Base-by-base conservation (phyloP, 2,329 filamentous ascomycete species). In the Gyromitra esculenta region DNA sequence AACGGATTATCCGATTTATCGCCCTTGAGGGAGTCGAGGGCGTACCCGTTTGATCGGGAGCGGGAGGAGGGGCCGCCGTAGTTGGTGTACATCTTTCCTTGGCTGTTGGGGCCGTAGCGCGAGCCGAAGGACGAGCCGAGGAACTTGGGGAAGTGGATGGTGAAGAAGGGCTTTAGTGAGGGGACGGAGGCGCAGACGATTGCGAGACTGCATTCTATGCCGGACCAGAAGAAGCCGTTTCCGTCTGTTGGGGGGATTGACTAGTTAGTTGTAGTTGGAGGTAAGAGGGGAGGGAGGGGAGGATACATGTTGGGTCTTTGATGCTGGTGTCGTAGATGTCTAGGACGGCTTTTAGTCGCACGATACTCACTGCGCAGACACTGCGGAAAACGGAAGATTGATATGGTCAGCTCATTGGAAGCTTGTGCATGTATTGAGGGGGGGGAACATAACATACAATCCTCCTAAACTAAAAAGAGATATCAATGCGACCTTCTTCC, bases 171-270 rank as follows among this genome's bases (percentile, higher is more conserved):
- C 72, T 87, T 87, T 5, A 88, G 82, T 0, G 86, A 86, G 0
- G 87, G 86, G 0, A 86, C 83, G 6, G 84, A 86, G 21, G 86
- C 85, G 77, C 86, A 88, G 39, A 85, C 81, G 48, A 88, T 85
- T n/a, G 84, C 86, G 5, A 85, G 81, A 11, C 63, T 62, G 21
- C 71, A 74, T 35, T 74, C 71, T 1, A 74, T 63, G 2, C 71
- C 71, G 21, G 71, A 74, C 71, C 71, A 74, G 45, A 74, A 48
- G 54, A 68, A 74, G 21, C 71, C 71, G 7, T 35, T 8, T 9
- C 48, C 9, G 18, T 45, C 71, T 74, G 45, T 15, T 2, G 21
- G 2, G 21, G 21, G 9, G n/a, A 41, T 62, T 15, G 18, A 21
- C 4, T 35, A 1, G 18, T 21, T 21, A 21, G 18, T 21, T 21